These are phyloP conservation scores for Aspergillus carlsbadensis DNA, from an alignment of 495 filamentous ascomycete species.

Conservation along the genomic window DNA sequence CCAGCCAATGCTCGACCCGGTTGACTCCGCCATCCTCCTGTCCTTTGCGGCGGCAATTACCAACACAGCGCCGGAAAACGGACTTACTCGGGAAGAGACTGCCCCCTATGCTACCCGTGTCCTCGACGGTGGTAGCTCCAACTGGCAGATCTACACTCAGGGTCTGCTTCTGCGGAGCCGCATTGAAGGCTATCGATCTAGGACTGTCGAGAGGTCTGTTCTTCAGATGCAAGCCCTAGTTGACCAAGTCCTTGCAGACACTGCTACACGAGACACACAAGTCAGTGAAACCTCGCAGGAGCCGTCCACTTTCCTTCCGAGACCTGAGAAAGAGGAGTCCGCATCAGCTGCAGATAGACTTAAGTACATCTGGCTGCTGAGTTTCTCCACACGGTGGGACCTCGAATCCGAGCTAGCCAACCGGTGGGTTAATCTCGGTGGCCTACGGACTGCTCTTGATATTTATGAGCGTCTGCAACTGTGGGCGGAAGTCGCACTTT, in stretches of 20 bases:
- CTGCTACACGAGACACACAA: slow-evolving; percentile 46
- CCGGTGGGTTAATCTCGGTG: slow-evolving; percentile 84
- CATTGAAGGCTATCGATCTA: slow-evolving; percentile 79
- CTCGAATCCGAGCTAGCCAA: slow-evolving; percentile 91
- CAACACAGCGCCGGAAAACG: slow-evolving; percentile 79
- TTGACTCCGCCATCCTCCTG: slow-evolving; percentile 84
- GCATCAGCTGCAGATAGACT: slow-evolving; percentile 75
- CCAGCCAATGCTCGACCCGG: slow-evolving; percentile 77
- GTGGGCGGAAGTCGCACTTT: slow-evolving; percentile 94
- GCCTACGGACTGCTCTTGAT: slow-evolving; percentile 84
- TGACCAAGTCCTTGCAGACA: slow-evolving; percentile 93
- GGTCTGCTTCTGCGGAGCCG: slow-evolving; percentile 83
- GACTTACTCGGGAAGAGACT: slow-evolving; percentile 88
- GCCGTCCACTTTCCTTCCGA: slow-evolving; percentile 77
- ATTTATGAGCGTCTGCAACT: slow-evolving; percentile 94
- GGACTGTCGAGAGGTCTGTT: slow-evolving; percentile 85
- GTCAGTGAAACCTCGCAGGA: slow-evolving; percentile 24
- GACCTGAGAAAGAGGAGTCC: slow-evolving; percentile 70
- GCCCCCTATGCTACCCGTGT: slow-evolving; percentile 87
- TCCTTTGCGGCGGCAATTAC: slow-evolving; percentile 81
- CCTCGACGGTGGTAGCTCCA: slow-evolving; percentile 81
- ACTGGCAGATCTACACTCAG: slow-evolving; percentile 98
- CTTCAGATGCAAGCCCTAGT: slow-evolving; percentile 95
- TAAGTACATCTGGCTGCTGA: slow-evolving; percentile 76
- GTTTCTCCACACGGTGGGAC: slow-evolving; percentile 85